phyloP scores from a whole-genome alignment of 371 early-diverging fungal genomes.

The Syncephalis fuscata region DNA sequence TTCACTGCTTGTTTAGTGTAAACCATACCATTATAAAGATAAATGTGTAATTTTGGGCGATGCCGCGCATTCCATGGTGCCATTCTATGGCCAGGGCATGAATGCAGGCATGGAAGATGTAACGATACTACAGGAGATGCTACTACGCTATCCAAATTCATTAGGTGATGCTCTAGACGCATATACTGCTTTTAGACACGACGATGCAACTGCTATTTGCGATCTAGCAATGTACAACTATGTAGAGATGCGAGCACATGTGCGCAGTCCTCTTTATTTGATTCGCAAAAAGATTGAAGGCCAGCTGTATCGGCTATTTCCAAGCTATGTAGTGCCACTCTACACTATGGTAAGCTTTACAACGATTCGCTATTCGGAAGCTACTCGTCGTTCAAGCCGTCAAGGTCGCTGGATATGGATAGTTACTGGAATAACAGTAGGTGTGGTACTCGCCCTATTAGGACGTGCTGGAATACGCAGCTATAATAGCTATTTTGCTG shows the following conservation, averaged over 20 bases:
- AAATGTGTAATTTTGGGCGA: conserved; percentile 79
- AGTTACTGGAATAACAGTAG: conserved; percentile 4
- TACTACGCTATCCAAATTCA: conserved; percentile 26
- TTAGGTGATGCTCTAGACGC: conserved; percentile 41
- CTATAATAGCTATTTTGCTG: no score
- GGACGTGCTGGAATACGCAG: no score
- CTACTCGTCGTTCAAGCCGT: conserved; percentile 32
- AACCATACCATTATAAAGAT: conserved; percentile 69
- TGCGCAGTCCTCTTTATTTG: conserved; percentile 49
- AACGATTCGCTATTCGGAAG: conserved; percentile 68
- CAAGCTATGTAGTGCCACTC: conserved; percentile 61
- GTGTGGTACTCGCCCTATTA: no score
- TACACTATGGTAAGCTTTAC: conserved; percentile 96
- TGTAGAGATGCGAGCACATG: conserved; percentile 82
- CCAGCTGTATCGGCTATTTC: conserved; percentile 50
- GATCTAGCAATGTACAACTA: conserved; percentile 92
- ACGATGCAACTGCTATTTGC: conserved; percentile 82
- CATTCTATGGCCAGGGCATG: conserved; percentile 95
- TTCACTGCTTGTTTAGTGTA: conserved; percentile 27
- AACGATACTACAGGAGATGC: conserved; percentile 46
- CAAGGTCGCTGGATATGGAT: conserved; percentile 34
- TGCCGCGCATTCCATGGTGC: conserved; percentile 96
- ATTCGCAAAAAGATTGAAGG: conserved; percentile 65
- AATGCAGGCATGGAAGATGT: conserved; percentile 97
- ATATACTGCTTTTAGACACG: conserved; percentile 52